Base-by-base conservation (phyloP, 768 basidiomycete species). In the Psilocybe cyanescens region DNA sequence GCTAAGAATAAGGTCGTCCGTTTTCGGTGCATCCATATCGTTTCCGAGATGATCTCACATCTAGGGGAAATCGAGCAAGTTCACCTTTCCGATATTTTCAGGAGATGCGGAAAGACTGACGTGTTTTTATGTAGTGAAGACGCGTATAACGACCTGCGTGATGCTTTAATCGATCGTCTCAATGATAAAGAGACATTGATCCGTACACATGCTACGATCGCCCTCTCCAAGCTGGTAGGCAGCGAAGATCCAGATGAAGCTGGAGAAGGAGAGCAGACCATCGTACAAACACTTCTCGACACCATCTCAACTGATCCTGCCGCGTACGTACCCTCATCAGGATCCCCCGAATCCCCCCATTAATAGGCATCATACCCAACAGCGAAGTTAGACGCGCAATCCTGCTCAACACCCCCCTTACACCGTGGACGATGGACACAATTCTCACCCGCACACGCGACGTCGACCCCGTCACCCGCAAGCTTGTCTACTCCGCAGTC, bases 311-410 rank as follows among this genome's bases (percentile, higher is more conserved):
- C 86, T 63, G 97, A 98, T 64, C 83, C 90, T 1, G 88, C 94
- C 14, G 87, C 80, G 82, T 84, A 64, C 58, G 83, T 30, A 4
- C 2, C n/a, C 31, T 19, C 28, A 35, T 11, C 24, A 8, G 11
- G 14, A 9, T 14, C 44, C 8, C n/a, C 28, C 28, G n/a, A 9
- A 44, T 45, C 47, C 17, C 24, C 16, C 8, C 3, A 14, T 12
- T 12, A 54, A 24, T 47, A 33, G 50, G 8, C 8, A 19, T 44
- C 7, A 39, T 58, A n/a, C 8, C 41, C 28, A 17, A 59, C 60
- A 84, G 94, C 1, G 97, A 99, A 67, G 96, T 98, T n/a, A 92
- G 97, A 11, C 88, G 95, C 28, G 91, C 94, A 0, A 90, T 91
- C 1, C 81, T 99, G 0, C 78, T 95, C 59, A 89, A 92, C 65